A percentile compares a stretch with the other conserved stretches of the same genome.
These are phyloP conservation scores for Eragrostis curvula DNA, from an alignment of 176 grass and related monocot genomes.

Conservation along the genomic window DNA sequence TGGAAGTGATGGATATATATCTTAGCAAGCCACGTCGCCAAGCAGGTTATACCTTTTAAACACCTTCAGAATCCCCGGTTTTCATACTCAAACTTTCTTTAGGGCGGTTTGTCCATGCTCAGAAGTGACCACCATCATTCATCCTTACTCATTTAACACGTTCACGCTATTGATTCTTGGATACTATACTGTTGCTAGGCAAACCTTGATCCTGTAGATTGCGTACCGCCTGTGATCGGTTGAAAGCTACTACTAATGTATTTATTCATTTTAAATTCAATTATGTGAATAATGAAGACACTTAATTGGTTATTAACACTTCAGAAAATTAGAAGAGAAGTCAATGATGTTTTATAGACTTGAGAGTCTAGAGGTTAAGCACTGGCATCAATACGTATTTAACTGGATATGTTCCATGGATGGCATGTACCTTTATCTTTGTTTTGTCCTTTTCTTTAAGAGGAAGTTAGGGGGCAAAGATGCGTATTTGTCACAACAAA, in stretches of 20 bases:
- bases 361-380: neutral
- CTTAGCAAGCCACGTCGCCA: neutral
- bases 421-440: neutral
- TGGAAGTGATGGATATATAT: neutral
- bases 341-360: neutral
- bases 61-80: too few species aligned
- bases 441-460: neutral
- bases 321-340: neutral
- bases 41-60: neutral
- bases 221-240: neutral
- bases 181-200: neutral
- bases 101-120: too few species aligned
- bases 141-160: neutral
- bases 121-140: neutral
- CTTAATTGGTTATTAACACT: neutral
- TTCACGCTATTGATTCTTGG: neutral
- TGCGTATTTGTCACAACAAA: neutral
- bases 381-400: neutral
- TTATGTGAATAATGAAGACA: neutral
- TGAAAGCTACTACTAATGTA: neutral
- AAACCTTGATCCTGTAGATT: neutral
- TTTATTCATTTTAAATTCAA: neutral
- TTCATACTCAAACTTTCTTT: neutral
- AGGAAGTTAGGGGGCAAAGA: neutral
- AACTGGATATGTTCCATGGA: neutral